Conservation (phyloP, 345 rosid genomes). For the Angophora floribunda region DNA sequence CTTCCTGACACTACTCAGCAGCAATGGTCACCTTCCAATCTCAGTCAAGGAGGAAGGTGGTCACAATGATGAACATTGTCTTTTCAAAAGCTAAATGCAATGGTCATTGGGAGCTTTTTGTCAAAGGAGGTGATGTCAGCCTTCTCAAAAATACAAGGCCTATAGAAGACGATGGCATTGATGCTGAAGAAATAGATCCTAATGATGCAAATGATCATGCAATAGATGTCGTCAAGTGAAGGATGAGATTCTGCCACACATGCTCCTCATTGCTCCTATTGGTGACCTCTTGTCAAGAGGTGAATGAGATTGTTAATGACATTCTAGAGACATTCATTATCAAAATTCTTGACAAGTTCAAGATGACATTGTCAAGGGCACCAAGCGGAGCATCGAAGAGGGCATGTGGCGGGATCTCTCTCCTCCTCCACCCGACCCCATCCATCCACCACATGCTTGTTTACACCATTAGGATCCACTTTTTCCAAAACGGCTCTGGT, state of each 20-base stretch:
- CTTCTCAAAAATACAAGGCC: neutral
- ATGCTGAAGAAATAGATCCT: neutral
- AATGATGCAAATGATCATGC: neutral
- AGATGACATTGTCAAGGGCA: neutral
- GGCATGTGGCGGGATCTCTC: neutral
- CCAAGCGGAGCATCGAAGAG: neutral
- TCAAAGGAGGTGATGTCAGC: neutral
- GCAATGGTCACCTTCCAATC: neutral
- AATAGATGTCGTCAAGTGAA: too few relatives aligned
- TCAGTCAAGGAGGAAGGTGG: neutral
- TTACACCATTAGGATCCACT: slow-evolving; percentile 57
- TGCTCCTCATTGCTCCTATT: neutral
- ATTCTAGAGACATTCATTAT: neutral
- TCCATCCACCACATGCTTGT: slow-evolving; percentile 41
- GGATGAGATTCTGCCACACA: neutral
- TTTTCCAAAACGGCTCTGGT: slow-evolving; percentile 60
- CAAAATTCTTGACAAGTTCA: neutral
- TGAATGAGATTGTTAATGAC: neutral
- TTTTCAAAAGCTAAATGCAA: neutral
- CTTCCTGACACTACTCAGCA: neutral
- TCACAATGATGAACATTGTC: neutral
- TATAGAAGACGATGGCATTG: neutral
- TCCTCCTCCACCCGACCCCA: slow-evolving; percentile 1
- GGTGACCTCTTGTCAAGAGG: neutral
- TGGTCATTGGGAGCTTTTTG: neutral